Base-by-base conservation (phyloP, 805 yeast genomes). In the Sugiyamaella boreocaroliniensis region DNA sequence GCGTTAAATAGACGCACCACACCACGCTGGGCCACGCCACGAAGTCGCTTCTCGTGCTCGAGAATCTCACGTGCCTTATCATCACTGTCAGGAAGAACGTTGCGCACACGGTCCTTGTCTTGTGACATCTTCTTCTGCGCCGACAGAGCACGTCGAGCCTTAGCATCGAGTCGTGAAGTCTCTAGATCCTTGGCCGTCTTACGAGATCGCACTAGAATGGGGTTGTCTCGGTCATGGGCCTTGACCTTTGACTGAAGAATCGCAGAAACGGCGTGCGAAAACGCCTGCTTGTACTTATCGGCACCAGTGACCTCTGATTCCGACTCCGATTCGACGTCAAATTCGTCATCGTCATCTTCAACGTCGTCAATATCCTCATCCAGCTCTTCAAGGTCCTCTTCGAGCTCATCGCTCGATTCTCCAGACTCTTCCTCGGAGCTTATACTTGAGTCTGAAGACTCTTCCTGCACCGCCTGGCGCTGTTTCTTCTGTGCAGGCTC, bases 211-310 rank as follows among this genome's bases (percentile, higher is more conserved):
- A 92, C 90, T 70, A 92, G 76, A 52, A 92, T 87, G 2, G 99
- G 99, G 66, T 90, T 96, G 45, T 78, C 78, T 64, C 97, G 77
- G 64, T 86, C 89, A 62, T 92, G 86, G 0, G 96, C 95, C 67
- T 93, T 93, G 59, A 92, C 74, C 62, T 81, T 83, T 1, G 98
- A 88, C 4, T 85, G 86, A 49, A 92, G 71, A 61, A 92, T 85
- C 14, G 96, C 93, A 59, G 74, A 81, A 64, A 93, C 81, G 0
- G 98, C 98, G 51, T 71, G 76, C 16, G 96, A 87, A 64, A 93
- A 92, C 1, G 81, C 76, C 44, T 75, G 37, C 37, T 32, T 32
- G 37, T 32, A 32, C 11, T 32, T 32, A 11, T 32, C 37, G n/a
- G 37, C 37, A 11, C 83, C 51, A 47, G 20, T 40, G 58, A 47